phyloP scores from a whole-genome alignment of 1,284 basidiomycete species.

The Boletus sp. region DNA sequence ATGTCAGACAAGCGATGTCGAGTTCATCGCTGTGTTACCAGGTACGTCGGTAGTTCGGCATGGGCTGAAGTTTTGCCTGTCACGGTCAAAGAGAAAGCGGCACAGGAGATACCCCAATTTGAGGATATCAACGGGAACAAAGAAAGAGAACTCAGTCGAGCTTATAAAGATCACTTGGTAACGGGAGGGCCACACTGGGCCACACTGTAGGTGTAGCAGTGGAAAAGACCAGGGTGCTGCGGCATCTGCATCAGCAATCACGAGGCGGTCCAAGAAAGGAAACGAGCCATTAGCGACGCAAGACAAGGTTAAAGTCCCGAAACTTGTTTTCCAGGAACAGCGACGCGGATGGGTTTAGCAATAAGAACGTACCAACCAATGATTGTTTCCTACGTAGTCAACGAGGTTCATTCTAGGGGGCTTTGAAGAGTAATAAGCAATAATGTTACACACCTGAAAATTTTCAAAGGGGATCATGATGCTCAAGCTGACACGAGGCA shows the following conservation, averaged over 20 bases:
- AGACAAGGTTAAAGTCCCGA: conserved; percentile 26
- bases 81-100: not conserved
- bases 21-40: not conserved
- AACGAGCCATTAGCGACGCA: conserved; percentile 14
- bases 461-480: conserved; percentile 7
- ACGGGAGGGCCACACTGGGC: conserved; percentile 1
- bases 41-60: conserved; percentile 2
- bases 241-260: conserved; percentile 4
- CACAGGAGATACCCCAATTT: not conserved
- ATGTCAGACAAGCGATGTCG: conserved; percentile 16
- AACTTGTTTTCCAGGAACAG: conserved; percentile 10
- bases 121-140: not conserved
- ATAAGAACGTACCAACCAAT: not conserved
- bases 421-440: not conserved
- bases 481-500: conserved; percentile 15
- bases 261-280: conserved; percentile 18
- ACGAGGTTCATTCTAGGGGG: conserved; percentile 6
- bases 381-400: not conserved
- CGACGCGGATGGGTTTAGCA: not conserved
- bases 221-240: conserved; percentile 1
- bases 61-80: not conserved
- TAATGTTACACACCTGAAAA: conserved; percentile 10
- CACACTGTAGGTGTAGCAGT: not conserved
- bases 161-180: conserved; percentile 13
- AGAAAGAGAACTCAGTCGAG: not conserved